Conservation (phyloP, 441 rosid genomes). For the Pelargonium australe region DNA sequence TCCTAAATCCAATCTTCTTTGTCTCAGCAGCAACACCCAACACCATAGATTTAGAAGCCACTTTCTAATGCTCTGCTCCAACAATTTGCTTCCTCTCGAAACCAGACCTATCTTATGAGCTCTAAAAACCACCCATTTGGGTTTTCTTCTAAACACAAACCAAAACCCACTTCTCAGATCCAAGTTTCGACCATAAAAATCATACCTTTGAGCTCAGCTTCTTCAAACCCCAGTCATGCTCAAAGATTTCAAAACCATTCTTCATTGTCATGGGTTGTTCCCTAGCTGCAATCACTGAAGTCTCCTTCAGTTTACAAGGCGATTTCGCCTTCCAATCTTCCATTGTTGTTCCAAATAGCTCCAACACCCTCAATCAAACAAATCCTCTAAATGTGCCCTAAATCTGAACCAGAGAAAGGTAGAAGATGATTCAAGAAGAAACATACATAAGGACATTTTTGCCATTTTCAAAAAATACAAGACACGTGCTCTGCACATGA, state of each 20-base stretch:
- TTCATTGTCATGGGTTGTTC: slow-evolving; percentile 80
- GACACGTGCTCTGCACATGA: no score
- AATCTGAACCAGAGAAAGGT: no score
- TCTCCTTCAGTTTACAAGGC: slow-evolving; percentile 76
- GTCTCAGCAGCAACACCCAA: slow-evolving; percentile 22
- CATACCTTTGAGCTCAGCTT: slow-evolving; percentile 17
- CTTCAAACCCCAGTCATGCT: slow-evolving; percentile 43
- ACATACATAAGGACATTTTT: no score
- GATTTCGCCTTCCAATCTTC: no score
- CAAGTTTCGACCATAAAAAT: slow-evolving; percentile 26
- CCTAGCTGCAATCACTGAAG: slow-evolving; percentile 84
- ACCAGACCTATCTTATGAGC: neutral
- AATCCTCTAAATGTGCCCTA: no score
- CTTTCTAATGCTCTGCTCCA: slow-evolving; percentile 22
- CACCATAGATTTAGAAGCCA: slow-evolving; percentile 19
- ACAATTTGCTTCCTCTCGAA: slow-evolving; percentile 15
- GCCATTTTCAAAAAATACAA: no score
- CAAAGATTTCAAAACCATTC: slow-evolving; percentile 74
- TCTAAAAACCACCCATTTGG: slow-evolving; percentile 27
- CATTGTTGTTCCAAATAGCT: no score
- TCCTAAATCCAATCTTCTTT: slow-evolving; percentile 29
- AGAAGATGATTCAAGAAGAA: no score
- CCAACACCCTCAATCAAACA: no score
- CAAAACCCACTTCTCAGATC: slow-evolving; percentile 31
- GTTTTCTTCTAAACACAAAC: slow-evolving; percentile 11